These are phyloP conservation scores for Tulasnella sp. DNA, from an alignment of 768 basidiomycete genomes.

Conservation along the genomic window DNA sequence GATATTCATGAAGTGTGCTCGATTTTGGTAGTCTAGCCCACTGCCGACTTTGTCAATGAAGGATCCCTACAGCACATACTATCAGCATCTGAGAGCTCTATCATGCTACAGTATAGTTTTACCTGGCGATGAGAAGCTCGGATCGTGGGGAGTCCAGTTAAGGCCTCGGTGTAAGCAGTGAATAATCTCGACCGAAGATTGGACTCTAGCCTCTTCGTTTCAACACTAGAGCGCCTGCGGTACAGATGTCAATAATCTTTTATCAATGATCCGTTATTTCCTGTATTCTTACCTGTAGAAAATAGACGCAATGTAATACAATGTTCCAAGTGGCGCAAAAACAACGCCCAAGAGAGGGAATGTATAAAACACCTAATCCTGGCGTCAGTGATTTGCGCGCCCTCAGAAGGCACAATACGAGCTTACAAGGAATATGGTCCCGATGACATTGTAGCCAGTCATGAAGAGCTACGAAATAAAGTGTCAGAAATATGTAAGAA, in stretches of 20 bases:
- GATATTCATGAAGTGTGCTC: constrained; percentile 5
- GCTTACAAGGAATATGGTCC: too few species aligned
- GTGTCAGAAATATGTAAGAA: neutral
- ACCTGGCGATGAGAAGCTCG: constrained; percentile 11
- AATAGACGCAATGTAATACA: constrained; percentile 43
- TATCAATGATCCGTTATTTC: neutral
- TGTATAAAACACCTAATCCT: constrained; percentile 39
- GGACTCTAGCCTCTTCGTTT: constrained; percentile 55
- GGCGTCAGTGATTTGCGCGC: too few species aligned
- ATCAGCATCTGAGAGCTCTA: neutral
- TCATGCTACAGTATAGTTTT: neutral
- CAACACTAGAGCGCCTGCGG: constrained; percentile 40
- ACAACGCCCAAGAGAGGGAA: constrained; percentile 58
- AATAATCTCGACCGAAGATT: neutral
- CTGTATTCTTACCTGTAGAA: constrained; percentile 37
- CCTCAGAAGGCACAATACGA: too few species aligned
- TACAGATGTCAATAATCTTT: too few species aligned
- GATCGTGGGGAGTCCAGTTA: constrained; percentile 27
- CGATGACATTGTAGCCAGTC: neutral
- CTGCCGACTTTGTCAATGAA: too few species aligned
- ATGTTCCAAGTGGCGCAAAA: constrained; percentile 40
- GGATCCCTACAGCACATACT: neutral
- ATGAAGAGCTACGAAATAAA: neutral
- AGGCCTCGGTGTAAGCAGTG: constrained; percentile 23
- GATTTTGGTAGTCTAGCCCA: too few species aligned